These are phyloP conservation scores for Tubosaeta sp. DNA, from an alignment of 768 basidiomycete genomes.

Conservation along the genomic window DNA sequence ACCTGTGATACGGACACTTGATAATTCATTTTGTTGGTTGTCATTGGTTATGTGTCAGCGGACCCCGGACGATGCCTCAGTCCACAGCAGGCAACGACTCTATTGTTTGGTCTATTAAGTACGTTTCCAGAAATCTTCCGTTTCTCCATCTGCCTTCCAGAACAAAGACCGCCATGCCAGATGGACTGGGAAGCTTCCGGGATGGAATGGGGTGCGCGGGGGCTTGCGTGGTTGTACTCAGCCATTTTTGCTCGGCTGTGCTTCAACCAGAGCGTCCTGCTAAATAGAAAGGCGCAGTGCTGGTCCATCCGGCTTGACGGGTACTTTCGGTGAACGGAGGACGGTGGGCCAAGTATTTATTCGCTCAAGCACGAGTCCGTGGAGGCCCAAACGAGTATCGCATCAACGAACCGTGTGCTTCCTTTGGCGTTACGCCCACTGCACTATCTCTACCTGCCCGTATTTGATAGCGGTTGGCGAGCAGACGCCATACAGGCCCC, in stretches of 20 bases:
- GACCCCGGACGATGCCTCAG: neutral
- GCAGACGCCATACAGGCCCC: neutral
- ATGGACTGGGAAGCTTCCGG: neutral
- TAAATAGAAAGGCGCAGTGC: neutral
- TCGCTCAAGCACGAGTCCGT: neutral
- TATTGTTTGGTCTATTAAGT: neutral
- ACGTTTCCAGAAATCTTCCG: neutral
- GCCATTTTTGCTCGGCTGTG: constrained; percentile 18
- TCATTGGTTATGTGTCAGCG: neutral
- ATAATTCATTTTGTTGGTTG: neutral
- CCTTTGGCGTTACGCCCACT: neutral
- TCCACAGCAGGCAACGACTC: neutral
- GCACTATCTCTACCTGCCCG: neutral
- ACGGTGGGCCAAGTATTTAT: constrained; percentile 10
- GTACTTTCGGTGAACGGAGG: constrained; percentile 10
- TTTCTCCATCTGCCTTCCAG: neutral
- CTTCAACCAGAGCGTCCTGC: neutral
- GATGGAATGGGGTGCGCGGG: constrained; percentile 18
- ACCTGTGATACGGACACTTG: neutral
- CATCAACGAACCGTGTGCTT: neutral
- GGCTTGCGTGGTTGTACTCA: constrained; percentile 2
- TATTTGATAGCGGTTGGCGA: neutral
- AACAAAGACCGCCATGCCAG: neutral
- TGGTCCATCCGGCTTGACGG: constrained; percentile 16
- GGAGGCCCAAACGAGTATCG: neutral